Evolutionary conservation across 306 rosid genomes (phyloP).

Genomic region (Malus sylvestris): DNA sequence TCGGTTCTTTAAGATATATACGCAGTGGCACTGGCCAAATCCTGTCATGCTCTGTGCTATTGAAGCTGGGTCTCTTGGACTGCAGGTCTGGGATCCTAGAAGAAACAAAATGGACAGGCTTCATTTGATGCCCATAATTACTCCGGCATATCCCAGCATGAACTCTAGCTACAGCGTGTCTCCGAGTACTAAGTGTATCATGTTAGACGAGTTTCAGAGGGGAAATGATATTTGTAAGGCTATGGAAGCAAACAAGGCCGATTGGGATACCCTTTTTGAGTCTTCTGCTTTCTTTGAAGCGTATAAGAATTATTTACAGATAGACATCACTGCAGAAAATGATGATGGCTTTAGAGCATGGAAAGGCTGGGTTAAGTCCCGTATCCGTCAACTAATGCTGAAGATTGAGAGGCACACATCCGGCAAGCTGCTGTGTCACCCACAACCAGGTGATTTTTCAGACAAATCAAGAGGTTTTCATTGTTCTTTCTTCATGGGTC

Average conservation of each 20-base stretch:
- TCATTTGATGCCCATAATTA: constrained; percentile 94
- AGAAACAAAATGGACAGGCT: constrained; percentile 68
- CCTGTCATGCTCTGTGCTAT: constrained; percentile 91
- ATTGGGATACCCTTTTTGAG: constrained; percentile 94
- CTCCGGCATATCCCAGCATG: constrained; percentile 99
- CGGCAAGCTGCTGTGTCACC: constrained; percentile 88
- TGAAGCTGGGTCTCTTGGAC: constrained; percentile 91
- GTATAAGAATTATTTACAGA: constrained; percentile 77
- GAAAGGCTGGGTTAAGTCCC: constrained; percentile 99
- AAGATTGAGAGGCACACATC: constrained; percentile 82
- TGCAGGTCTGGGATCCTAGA: constrained; percentile 95
- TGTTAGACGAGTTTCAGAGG: constrained; percentile 86
- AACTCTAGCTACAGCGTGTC: constrained; percentile 97
- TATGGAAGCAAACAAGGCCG: constrained; percentile 68
- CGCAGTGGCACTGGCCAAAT: constrained; percentile 99
- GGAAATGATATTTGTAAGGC: constrained; percentile 92
- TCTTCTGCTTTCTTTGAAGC: constrained; percentile 75
- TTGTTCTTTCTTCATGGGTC: constrained; percentile 85
- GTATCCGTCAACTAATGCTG: constrained; percentile 85
- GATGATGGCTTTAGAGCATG: constrained; percentile 78
- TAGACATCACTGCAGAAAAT: constrained; percentile 71
- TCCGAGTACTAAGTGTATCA: constrained; percentile 73
- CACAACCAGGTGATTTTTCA: constrained; percentile 81
- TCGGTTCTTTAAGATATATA: constrained; percentile 88
- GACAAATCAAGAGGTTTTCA: constrained; percentile 71